phyloP scores from a whole-genome alignment of 2,329 filamentous ascomycete species.

The Myriangium duriaei region DNA sequence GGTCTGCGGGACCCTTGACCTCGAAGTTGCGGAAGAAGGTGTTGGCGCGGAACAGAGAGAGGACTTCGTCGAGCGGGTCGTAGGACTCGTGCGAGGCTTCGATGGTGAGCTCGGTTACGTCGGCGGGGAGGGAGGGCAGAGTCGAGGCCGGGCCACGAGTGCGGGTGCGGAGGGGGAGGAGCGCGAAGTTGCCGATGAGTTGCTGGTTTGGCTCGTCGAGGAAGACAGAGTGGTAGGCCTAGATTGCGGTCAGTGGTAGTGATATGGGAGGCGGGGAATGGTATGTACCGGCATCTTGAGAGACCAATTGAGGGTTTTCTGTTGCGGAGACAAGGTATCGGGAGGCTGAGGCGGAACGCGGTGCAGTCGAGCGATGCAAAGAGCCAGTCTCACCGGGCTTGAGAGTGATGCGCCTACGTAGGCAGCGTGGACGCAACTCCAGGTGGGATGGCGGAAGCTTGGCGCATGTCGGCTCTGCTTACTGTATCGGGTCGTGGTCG shows the following conservation, averaged over 20 bases:
- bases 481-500: too few species aligned
- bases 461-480: background rate
- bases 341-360: too few species aligned
- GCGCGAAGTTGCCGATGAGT: slow-evolving; percentile 73
- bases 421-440: background rate
- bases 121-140: slow-evolving; percentile 46
- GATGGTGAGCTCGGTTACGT: slow-evolving; percentile 43
- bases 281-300: slow-evolving; percentile 6
- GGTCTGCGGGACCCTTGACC: slow-evolving; percentile 90
- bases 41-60: slow-evolving; percentile 90
- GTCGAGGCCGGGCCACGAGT: slow-evolving; percentile 91
- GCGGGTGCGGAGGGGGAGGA: slow-evolving; percentile 87
- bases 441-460: background rate
- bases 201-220: slow-evolving; percentile 62
- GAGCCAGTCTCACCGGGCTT: too few species aligned
- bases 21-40: slow-evolving; percentile 99
- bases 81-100: slow-evolving; percentile 87
- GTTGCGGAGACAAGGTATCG: background rate
- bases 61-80: slow-evolving; percentile 89
- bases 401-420: too few species aligned
- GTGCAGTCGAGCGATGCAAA: too few species aligned
- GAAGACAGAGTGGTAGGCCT: slow-evolving; percentile 99
- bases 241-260: slow-evolving; percentile 12
- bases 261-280: background rate
- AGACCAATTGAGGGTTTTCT: background rate